These are phyloP conservation scores for Hymenoscyphus albidus DNA, from an alignment of 2,329 filamentous ascomycete species.

Conservation along the genomic window DNA sequence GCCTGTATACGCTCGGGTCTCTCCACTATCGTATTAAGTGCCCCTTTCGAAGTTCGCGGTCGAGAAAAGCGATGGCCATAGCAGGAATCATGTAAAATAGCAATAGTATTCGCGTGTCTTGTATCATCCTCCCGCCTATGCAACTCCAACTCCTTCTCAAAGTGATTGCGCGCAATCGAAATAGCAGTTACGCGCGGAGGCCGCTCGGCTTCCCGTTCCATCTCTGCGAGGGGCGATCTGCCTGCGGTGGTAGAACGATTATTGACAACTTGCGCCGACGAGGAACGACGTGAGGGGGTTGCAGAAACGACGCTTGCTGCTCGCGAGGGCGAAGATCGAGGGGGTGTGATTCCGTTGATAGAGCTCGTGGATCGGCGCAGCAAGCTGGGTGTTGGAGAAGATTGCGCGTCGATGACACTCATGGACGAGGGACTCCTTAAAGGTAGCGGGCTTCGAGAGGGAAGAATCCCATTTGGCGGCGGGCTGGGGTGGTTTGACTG, in stretches of 20 bases:
- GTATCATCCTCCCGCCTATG: constrained; percentile 26
- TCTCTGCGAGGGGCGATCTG: constrained; percentile 39
- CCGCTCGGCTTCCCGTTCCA: constrained; percentile 30
- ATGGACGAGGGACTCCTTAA: constrained; percentile 41
- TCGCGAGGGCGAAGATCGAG: constrained; percentile 23
- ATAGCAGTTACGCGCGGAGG: constrained; percentile 46
- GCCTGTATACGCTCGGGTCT: constrained; percentile 88
- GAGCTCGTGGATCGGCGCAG: constrained; percentile 43
- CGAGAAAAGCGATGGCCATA: constrained; percentile 92
- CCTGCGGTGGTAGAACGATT: constrained; percentile 35
- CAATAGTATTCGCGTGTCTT: constrained; percentile 59
- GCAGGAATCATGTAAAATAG: constrained; percentile 88
- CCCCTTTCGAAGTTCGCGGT: constrained; percentile 68
- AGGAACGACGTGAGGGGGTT: constrained; percentile 39
- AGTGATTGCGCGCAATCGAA: constrained; percentile 37
- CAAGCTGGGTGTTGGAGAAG: constrained; percentile 41
- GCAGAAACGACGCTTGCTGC: constrained; percentile 37
- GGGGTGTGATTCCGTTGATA: constrained; percentile 38
- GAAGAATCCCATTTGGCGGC: constrained; percentile 28
- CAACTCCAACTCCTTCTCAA: constrained; percentile 32
- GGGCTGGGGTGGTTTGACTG: constrained; percentile 12
- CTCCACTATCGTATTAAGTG: constrained; percentile 81
- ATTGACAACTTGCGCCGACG: constrained; percentile 40
- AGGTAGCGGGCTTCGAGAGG: constrained; percentile 32
- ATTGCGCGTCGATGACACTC: constrained; percentile 37